Evolutionary conservation across 2,329 filamentous ascomycete genomes (phyloP).

Genomic region (Hypoxylon sp.): DNA sequence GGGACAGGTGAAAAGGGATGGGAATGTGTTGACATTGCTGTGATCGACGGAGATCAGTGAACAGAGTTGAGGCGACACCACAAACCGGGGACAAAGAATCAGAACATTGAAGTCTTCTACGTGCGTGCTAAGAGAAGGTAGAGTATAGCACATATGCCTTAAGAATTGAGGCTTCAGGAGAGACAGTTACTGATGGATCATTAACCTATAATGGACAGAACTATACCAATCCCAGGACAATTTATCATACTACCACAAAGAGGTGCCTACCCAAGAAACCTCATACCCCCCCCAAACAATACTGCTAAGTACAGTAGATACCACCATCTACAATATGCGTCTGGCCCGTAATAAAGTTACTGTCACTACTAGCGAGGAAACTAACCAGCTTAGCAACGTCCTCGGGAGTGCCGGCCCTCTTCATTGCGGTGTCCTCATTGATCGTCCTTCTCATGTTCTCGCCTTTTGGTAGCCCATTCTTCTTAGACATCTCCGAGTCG

Average conservation of each 20-base stretch:
- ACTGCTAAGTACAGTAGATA: slow-evolving; percentile 62
- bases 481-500: slow-evolving; percentile 70
- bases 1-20: background rate
- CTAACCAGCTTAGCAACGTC: slow-evolving; percentile 75
- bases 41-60: slow-evolving; percentile 1
- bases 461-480: slow-evolving; percentile 64
- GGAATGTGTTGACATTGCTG: background rate
- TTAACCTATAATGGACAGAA: background rate
- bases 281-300: background rate
- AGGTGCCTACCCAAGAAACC: background rate
- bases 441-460: slow-evolving; percentile 70
- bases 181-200: background rate
- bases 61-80: no score
- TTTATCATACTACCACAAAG: no score
- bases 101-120: no score
- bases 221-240: no score
- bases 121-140: no score
- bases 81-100: no score
- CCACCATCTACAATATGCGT: slow-evolving; percentile 74
- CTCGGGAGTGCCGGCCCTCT: slow-evolving; percentile 71
- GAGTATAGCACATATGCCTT: no score
- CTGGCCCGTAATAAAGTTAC: slow-evolving; percentile 76
- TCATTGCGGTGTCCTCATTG: slow-evolving; percentile 68
- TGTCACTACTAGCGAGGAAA: slow-evolving; percentile 71
- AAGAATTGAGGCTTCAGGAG: background rate